Conservation (phyloP, 2,329 filamentous ascomycete genomes). For the Beauveria brongniartii region DNA sequence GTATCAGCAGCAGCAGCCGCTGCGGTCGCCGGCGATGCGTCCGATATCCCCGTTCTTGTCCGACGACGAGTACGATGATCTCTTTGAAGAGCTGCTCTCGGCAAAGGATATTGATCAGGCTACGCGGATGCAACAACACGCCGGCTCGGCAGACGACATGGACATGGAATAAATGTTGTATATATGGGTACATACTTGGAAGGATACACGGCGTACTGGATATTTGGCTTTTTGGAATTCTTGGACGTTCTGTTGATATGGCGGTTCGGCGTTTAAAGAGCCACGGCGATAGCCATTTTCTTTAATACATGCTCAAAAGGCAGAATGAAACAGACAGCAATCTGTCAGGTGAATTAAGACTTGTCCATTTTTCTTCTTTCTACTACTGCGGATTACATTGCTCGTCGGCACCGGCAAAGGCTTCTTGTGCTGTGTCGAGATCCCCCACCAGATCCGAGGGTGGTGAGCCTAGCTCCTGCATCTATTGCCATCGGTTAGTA, state of each 20-base stretch:
- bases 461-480: slow-evolving; percentile 91
- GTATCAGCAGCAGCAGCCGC: slow-evolving; percentile 27
- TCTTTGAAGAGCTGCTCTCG: slow-evolving; percentile 42
- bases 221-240: not conserved
- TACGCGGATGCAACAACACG: slow-evolving; percentile 19
- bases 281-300: not conserved
- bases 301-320: slow-evolving; percentile 4
- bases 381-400: slow-evolving; percentile 53
- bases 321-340: not conserved
- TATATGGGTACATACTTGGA: not conserved
- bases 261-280: not conserved
- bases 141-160: slow-evolving; percentile 5
- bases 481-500: slow-evolving; percentile 44
- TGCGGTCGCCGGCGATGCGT: slow-evolving; percentile 14
- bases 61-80: slow-evolving; percentile 54
- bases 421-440: slow-evolving; percentile 74
- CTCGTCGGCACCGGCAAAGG: slow-evolving; percentile 52
- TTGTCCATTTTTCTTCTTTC: not conserved
- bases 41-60: slow-evolving; percentile 30
- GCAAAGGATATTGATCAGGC: slow-evolving; percentile 2
- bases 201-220: not conserved
- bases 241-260: not conserved
- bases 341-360: not conserved
- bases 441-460: slow-evolving; percentile 87
- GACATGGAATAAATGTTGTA: not conserved